Base-by-base conservation (phyloP, 2,329 filamentous ascomycete species). In the Trichoderma polysporum region DNA sequence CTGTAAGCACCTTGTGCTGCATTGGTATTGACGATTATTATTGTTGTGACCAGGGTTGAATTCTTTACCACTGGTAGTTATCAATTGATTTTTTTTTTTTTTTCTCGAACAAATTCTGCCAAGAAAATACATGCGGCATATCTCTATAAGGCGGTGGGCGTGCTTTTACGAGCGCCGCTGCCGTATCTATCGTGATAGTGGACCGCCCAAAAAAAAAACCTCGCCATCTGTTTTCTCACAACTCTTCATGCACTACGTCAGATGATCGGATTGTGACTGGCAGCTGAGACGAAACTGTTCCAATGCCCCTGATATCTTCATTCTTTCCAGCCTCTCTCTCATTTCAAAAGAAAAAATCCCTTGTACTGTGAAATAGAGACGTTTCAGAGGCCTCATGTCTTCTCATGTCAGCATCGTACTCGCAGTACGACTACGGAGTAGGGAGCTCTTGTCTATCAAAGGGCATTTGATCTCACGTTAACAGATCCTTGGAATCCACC, bases 161-260 rank as follows among this genome's bases (percentile, higher is more conserved):
- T 27, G 15, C 10, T 29, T 29, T 45, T 29, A 56, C 35, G 27
- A 57, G 2, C 31, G 57, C 39, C 27, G 29, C 57, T 54, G 54
- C 64, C 64, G 49, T 39, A 61, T 61, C 33, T 39, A 54, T 56
- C 47, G 57, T 49, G 57, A 53, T 61, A 45, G 49, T 35, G 56
- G 56, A 37, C 56, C 29, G 10, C 31, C 13, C 19, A 49, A 65
- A 49, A 47, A 35, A 35, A 60, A 15, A n/a, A 31, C 33, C 35
- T 22, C 17, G 19, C 4, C n/a, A 10, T 53, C 33, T 39, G 17
- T 59, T 39, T 59, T 50, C 17, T 10, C 31, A 6, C 25, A 52
- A 17, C 19, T 25, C 45, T 19, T 41, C 25, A 6, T 15, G 15
- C 39, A 17, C 58, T 45, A 33, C 35, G 27, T 10, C 35, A 61